A percentile compares a stretch with the other conserved stretches of the same genome.
phyloP scores from a whole-genome alignment of 129 eudicot genomes.

The Solidago caesia region DNA sequence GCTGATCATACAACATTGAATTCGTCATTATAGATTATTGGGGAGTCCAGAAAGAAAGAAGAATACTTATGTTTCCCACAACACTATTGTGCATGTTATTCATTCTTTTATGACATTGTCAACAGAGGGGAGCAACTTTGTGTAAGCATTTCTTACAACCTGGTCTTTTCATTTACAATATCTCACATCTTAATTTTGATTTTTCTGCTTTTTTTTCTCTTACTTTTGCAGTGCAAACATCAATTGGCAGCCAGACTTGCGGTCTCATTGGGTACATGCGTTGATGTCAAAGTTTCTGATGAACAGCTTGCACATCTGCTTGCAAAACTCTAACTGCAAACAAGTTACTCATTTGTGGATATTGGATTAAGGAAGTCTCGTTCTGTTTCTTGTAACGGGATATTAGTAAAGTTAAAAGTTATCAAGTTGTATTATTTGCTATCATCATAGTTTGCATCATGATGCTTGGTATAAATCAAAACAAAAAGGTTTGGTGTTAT shows the following conservation, averaged over 20 bases:
- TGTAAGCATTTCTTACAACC: conserved; percentile 38
- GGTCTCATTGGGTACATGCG: conserved; percentile 59
- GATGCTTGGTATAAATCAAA: not conserved
- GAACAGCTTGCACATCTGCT: conserved; percentile 70
- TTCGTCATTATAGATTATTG: conserved; percentile 46
- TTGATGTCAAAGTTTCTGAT: conserved; percentile 73
- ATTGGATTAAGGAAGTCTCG: not conserved
- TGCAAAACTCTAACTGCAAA: conserved; percentile 45
- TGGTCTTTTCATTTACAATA: not conserved
- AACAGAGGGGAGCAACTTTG: conserved; percentile 85
- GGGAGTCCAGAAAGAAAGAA: conserved; percentile 81
- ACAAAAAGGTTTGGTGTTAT: not conserved
- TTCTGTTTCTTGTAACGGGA: too few relatives aligned
- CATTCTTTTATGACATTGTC: conserved; percentile 74
- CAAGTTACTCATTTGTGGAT: not conserved
- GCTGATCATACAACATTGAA: not conserved
- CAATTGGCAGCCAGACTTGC: conserved; percentile 92
- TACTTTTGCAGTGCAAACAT: conserved; percentile 70
- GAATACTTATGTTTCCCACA: conserved; percentile 78
- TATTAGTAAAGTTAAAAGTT: too few relatives aligned
- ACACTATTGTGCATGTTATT: conserved; percentile 82
- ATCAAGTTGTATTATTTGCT: not conserved
- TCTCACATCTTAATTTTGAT: not conserved
- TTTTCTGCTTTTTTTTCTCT: not conserved
- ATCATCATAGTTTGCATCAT: not conserved